Percentiles rank a stretch among this genome's conserved stretches.
phyloP scores from a whole-genome alignment of 2,329 filamentous ascomycete genomes.

The Calonectria pteridis region DNA sequence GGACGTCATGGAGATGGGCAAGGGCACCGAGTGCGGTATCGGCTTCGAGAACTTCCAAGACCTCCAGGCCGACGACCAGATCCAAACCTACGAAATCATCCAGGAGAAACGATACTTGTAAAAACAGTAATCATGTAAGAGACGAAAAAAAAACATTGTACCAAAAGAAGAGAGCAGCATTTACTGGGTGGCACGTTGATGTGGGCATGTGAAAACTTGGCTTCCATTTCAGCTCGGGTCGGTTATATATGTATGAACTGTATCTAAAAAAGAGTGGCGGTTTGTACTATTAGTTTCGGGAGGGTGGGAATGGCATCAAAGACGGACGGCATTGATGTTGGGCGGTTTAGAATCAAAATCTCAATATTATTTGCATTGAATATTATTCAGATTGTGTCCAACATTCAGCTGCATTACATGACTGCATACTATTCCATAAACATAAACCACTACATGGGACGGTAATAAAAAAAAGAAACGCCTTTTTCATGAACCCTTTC shows the following conservation, averaged over 20 bases:
- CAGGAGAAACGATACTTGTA: slow-evolving; percentile 75
- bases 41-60: slow-evolving; percentile 84
- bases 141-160: slow-evolving; percentile 28
- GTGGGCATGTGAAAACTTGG: neutral
- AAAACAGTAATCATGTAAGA: slow-evolving; percentile 37
- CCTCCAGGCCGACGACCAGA: slow-evolving; percentile 83
- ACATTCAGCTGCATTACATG: neutral
- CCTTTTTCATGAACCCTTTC: neutral
- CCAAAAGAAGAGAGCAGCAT: slow-evolving; percentile 23
- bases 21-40: slow-evolving; percentile 94
- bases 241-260: slow-evolving; percentile 22
- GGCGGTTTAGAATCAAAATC: slow-evolving; percentile 16
- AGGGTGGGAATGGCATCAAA: neutral
- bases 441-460: neutral
- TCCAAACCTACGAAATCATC: slow-evolving; percentile 89
- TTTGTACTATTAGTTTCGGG: slow-evolving; percentile 25
- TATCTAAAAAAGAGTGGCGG: slow-evolving; percentile 4
- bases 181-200: neutral
- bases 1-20: slow-evolving; percentile 88
- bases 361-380: slow-evolving; percentile 26
- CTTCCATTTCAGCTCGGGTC: slow-evolving; percentile 6
- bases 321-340: neutral
- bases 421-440: neutral
- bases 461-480: neutral
- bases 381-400: neutral